Conservation (phyloP, 768 basidiomycete species). For the Russula foetens region DNA sequence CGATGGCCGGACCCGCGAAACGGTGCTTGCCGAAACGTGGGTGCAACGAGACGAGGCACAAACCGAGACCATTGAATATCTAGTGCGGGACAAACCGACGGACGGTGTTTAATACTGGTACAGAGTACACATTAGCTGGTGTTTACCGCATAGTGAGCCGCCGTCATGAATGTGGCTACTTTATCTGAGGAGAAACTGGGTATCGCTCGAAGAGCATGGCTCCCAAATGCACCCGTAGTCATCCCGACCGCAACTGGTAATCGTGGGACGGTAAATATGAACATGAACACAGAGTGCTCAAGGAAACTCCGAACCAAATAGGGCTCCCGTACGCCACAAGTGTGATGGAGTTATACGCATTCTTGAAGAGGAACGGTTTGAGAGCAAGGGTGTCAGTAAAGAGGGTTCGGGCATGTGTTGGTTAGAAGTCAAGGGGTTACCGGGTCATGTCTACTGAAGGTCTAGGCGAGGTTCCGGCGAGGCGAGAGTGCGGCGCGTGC, state of each 20-base stretch:
- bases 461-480: too few species aligned
- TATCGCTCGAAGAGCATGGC: conserved; percentile 48
- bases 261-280: neutral
- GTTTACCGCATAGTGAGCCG: conserved; percentile 52
- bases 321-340: conserved; percentile 19
- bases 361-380: neutral
- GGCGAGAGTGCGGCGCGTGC: too few species aligned
- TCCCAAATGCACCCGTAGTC: conserved; percentile 58
- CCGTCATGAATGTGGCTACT: conserved; percentile 54
- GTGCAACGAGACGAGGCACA: conserved; percentile 56
- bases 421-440: neutral
- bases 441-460: too few species aligned
- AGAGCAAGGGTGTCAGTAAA: conserved; percentile 24
- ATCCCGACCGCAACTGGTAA: conserved; percentile 42
- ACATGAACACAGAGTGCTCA: neutral
- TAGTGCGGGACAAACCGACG: conserved; percentile 22
- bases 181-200: conserved; percentile 42
- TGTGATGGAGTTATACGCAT: conserved; percentile 12
- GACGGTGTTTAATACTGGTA: neutral
- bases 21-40: conserved; percentile 48
- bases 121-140: neutral
- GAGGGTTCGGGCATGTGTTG: conserved; percentile 22
- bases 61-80: conserved; percentile 62
- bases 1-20: conserved; percentile 63
- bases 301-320: conserved; percentile 5